A percentile compares a stretch with the other conserved stretches of the same genome.
These are phyloP conservation scores for Talaromyces stipitatus DNA, from an alignment of 495 filamentous ascomycete species.

Conservation along the genomic window DNA sequence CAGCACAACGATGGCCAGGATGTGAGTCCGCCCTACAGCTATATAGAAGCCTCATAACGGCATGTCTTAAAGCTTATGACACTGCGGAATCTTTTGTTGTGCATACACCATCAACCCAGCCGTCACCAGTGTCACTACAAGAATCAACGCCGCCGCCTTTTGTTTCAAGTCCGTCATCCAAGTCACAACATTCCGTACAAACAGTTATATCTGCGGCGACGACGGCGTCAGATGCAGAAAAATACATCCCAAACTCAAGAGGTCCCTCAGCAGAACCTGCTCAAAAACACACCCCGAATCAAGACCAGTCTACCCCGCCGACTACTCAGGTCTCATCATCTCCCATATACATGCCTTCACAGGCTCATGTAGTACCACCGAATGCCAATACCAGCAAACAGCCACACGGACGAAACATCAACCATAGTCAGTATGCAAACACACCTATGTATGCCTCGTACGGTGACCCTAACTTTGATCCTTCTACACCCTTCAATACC, in stretches of 20 bases:
- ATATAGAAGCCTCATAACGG: slow-evolving; percentile 70
- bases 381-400: not conserved
- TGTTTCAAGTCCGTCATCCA: slow-evolving; percentile 40
- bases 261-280: slow-evolving; percentile 30
- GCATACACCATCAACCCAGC: slow-evolving; percentile 49
- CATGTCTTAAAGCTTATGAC: slow-evolving; percentile 76
- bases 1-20: slow-evolving; percentile 82
- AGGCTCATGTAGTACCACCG: slow-evolving; percentile 46
- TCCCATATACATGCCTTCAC: slow-evolving; percentile 51
- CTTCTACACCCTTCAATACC: slow-evolving; percentile 35
- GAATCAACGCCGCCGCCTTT: slow-evolving; percentile 41
- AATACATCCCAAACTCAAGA: slow-evolving; percentile 26
- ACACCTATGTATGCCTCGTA: slow-evolving; percentile 16
- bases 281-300: slow-evolving; percentile 14
- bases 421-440: slow-evolving; percentile 17
- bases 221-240: slow-evolving; percentile 25
- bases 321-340: slow-evolving; percentile 53
- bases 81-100: slow-evolving; percentile 59
- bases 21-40: slow-evolving; percentile 73
- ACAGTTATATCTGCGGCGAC: slow-evolving; percentile 17
- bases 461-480: slow-evolving; percentile 28
- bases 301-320: slow-evolving; percentile 9
- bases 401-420: not conserved
- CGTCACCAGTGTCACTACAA: slow-evolving; percentile 36
- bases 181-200: slow-evolving; percentile 27